Conservation (phyloP, 2,329 filamentous ascomycete species). For the Colletotrichum sp. region DNA sequence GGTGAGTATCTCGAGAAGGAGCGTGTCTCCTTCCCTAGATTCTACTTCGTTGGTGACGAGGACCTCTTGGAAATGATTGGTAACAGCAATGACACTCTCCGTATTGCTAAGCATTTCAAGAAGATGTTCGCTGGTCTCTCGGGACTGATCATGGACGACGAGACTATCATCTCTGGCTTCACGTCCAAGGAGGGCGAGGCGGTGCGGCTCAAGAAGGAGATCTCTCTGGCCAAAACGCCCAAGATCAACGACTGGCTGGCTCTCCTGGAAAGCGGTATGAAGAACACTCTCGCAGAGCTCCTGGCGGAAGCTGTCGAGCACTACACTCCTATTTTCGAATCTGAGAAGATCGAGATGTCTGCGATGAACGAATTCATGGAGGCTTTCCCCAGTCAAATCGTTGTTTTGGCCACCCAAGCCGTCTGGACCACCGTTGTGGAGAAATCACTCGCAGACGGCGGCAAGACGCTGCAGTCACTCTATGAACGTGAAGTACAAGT, state of each 20-base stretch:
- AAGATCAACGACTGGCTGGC: constrained; percentile 99
- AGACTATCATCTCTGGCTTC: constrained; percentile 87
- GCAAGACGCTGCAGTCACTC: constrained; percentile 70
- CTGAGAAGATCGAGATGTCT: constrained; percentile 70
- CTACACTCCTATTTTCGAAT: constrained; percentile 80
- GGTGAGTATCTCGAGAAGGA: constrained; percentile 99
- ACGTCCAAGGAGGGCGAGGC: constrained; percentile 95
- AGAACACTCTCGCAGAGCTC: constrained; percentile 88
- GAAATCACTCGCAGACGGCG: constrained; percentile 74
- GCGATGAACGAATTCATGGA: constrained; percentile 82
- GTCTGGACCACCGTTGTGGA: constrained; percentile 93
- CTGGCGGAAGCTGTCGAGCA: constrained; percentile 84
- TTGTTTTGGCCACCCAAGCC: constrained; percentile 91
- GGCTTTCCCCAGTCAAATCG: constrained; percentile 89
- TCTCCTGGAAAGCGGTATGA: constrained; percentile 91
- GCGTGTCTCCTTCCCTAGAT: constrained; percentile 94
- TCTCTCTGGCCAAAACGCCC: constrained; percentile 91
- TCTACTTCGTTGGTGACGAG: constrained; percentile 99
- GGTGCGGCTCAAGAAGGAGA: constrained; percentile 86
- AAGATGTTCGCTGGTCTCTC: constrained; percentile 99
- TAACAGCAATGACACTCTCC: constrained; percentile 96
- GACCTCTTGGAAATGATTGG: constrained; percentile 98
- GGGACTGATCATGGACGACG: constrained; percentile 89
- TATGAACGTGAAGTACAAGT: constrained; percentile 86
- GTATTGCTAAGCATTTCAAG: constrained; percentile 97